These are phyloP conservation scores for Patellaria atrata DNA, from an alignment of 495 filamentous ascomycete species.

Conservation along the genomic window DNA sequence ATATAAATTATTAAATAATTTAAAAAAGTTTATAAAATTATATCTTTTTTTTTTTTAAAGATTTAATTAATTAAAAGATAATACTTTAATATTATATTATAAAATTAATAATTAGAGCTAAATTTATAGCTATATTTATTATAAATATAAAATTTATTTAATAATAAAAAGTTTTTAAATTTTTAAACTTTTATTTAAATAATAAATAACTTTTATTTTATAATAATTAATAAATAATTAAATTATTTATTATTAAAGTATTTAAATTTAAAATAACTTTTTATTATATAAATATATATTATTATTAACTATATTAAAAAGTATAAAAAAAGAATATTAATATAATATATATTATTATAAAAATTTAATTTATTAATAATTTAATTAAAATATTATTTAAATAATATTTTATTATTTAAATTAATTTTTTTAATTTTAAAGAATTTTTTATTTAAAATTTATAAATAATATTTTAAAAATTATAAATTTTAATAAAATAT, in stretches of 20 bases:
- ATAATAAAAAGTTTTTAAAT: conserved; percentile 1
- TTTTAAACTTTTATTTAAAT: neutral
- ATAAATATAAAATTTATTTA: conserved; percentile 1
- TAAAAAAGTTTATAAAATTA: conserved; percentile 13
- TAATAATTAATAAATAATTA: conserved; percentile 1
- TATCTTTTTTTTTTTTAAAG: conserved; percentile 17
- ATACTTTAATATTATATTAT: neutral
- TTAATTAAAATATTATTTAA: neutral
- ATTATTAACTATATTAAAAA: neutral
- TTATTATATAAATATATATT: conserved; percentile 3
- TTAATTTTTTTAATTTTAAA: neutral
- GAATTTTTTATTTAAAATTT: neutral
- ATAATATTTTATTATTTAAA: conserved; percentile 1
- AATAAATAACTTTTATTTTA: neutral
- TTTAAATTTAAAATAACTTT: neutral
- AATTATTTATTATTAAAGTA: no score
- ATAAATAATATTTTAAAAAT: no score
- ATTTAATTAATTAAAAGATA: conserved; percentile 1
- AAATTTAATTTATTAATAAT: neutral
- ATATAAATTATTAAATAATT: conserved; percentile 2
- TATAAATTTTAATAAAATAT: no score
- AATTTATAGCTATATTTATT: neutral
- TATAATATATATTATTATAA: conserved; percentile 2
- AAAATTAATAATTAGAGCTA: conserved; percentile 1
- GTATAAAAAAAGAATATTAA: conserved; percentile 2